Evolutionary conservation across 1,284 basidiomycete genomes (phyloP), one percentile per base, ranked within the genome.

Genomic region (Microstroma glucosiphilum): DNA sequence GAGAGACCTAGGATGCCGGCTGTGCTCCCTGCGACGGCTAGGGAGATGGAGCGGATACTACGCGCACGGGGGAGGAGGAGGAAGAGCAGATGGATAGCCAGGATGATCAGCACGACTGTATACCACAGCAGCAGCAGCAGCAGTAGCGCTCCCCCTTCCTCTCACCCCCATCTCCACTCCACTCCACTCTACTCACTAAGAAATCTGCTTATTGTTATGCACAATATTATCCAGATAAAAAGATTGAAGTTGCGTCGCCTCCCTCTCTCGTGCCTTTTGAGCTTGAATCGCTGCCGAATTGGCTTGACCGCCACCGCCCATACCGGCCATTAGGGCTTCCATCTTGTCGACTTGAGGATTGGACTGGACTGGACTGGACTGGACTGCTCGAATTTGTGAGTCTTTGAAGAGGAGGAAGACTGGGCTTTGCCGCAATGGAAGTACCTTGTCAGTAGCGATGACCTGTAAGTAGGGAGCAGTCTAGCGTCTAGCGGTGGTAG

Each of bases 211-310:
- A 7, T 54, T 21, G 25, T 54, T 54, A 25, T 54, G 51, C 51
- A 54, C 51, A 25, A 54, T 54, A 40, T 42, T 57, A n/a, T 57
- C 56, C 19, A 57, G 40, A 11, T 57, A 41, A 19, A 42, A 43
- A 6, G 51, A 25, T 46, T 62, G 60, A 57, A 60, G 57, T 55
- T 63, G 65, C 21, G n/a, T 26, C 15, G 51, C 51, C 21, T 54
- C 21, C 13, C 51, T 17, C 51, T 54, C 51, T 4, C 26, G 21
- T 6, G 51, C 51, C 51, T 54, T 54, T 54, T 54, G 51, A 15
- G 51, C 51, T 13, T 54, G 51, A 13, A 54, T 54, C 21, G 51
- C 51, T 2, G 51, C 51, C 51, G 51, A 54, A 21, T 54, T 54
- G 51, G 17, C 51, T 13, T 54, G 51, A 2, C 17, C 21, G 49